A percentile compares a stretch with the other conserved stretches of the same genome.
These are phyloP conservation scores for Deuterostichococcus epilithicus DNA, from an alignment of 139 green algal species.

Conservation along the genomic window DNA sequence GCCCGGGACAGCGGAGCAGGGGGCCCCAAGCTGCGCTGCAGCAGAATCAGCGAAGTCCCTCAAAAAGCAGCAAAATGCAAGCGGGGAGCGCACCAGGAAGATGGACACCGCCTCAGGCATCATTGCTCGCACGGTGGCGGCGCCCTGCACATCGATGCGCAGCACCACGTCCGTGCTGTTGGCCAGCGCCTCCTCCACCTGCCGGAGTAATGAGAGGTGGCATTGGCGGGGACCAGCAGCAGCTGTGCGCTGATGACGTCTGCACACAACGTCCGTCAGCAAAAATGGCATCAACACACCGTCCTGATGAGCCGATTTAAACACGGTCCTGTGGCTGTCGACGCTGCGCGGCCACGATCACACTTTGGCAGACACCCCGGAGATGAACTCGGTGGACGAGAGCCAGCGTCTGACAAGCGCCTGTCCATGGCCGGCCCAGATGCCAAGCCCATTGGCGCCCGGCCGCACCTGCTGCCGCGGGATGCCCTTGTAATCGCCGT, in stretches of 20 bases:
- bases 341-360: no score
- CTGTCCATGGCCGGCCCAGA: not conserved
- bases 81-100: conserved; percentile 72
- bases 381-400: no score
- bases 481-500: conserved; percentile 97
- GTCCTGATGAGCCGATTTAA: no score
- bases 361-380: no score
- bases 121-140: conserved; percentile 71
- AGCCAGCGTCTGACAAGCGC: no score
- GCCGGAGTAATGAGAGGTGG: no score
- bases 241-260: not conserved
- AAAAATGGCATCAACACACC: no score
- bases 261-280: no score
- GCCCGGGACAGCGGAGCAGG: not conserved
- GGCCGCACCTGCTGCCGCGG: conserved; percentile 55
- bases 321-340: no score
- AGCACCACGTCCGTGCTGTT: conserved; percentile 85
- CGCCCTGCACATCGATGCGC: conserved; percentile 90
- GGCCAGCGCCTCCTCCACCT: conserved; percentile 63
- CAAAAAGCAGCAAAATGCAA: not conserved
- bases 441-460: not conserved
- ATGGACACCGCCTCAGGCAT: conserved; percentile 77
- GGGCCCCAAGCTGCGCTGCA: no score
- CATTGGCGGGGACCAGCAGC: no score
- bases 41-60: not conserved